Conservation (phyloP, 2,329 filamentous ascomycete species). For the Clarireedia paspali region DNA sequence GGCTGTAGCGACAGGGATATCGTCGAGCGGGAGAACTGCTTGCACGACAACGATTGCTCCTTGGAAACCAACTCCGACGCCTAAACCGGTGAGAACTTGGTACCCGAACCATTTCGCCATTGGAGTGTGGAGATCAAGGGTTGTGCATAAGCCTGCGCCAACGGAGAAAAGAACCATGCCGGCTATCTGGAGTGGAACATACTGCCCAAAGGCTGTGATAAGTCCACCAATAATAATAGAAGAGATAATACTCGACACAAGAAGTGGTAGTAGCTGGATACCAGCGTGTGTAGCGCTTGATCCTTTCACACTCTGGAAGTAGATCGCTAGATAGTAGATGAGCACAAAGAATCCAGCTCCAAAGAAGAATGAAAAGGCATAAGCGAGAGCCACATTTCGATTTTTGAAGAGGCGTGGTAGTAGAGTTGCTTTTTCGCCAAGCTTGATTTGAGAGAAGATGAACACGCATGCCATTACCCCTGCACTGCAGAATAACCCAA, state of each 20-base stretch:
- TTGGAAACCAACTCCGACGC: conserved; percentile 20
- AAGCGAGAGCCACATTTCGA: conserved; percentile 15
- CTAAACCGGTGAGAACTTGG: conserved; percentile 38
- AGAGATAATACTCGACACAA: conserved; percentile 34
- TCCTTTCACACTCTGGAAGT: conserved; percentile 29
- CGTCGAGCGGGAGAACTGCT: conserved; percentile 40
- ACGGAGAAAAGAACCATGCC: conserved; percentile 31
- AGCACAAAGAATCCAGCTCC: conserved; percentile 23
- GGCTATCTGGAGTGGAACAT: conserved; percentile 37
- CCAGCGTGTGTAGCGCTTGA: conserved; percentile 36
- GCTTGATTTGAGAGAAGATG: conserved; percentile 27
- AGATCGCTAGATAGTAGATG: conserved; percentile 28
- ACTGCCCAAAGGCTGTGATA: conserved; percentile 35
- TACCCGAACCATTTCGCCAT: conserved; percentile 49
- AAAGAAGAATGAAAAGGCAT: conserved; percentile 18
- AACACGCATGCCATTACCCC: conserved; percentile 26
- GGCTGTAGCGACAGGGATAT: conserved; percentile 43
- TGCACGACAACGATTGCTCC: conserved; percentile 33
- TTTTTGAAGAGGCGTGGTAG: conserved; percentile 31
- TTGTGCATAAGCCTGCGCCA: conserved; percentile 37
- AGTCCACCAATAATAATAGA: conserved; percentile 34
- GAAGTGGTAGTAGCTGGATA: conserved; percentile 36
- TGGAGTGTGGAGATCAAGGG: conserved; percentile 34
- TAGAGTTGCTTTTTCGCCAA: conserved; percentile 29
- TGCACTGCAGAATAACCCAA: conserved; percentile 30